Conservation (phyloP, 2,329 filamentous ascomycete species). For the Davidsoniella virescens region DNA sequence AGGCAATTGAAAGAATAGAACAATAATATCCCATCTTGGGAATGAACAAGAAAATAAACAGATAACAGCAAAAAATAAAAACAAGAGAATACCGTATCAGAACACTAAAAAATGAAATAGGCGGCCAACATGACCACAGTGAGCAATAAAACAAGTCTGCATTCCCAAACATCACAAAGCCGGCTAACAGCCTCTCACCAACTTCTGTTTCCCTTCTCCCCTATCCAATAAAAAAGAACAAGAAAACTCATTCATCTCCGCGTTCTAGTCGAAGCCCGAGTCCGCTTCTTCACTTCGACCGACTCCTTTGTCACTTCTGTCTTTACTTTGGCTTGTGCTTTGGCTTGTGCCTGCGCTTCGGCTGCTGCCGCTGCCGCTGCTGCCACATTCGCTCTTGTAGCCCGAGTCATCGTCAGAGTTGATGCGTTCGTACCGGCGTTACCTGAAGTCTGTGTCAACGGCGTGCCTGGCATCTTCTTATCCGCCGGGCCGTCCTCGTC, state of each 20-base stretch:
- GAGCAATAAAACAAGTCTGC: background rate
- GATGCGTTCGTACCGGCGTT: background rate
- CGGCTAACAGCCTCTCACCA: background rate
- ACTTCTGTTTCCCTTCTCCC: background rate
- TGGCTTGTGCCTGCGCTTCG: background rate
- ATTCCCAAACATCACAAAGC: background rate
- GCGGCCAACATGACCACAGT: background rate
- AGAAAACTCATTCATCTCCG: conserved; percentile 7
- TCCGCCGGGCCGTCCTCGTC: background rate
- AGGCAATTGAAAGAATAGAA: background rate
- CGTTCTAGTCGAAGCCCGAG: conserved; percentile 15
- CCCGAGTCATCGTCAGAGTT: background rate
- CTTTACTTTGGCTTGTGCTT: background rate
- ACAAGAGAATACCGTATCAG: background rate
- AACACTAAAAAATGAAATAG: conserved; percentile 2
- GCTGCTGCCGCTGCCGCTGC: conserved; percentile 2
- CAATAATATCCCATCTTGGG: background rate
- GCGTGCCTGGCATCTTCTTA: background rate
- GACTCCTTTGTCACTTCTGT: background rate
- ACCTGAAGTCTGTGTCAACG: background rate
- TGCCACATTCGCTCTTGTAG: conserved; percentile 9
- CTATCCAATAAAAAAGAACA: background rate
- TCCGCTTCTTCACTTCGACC: conserved; percentile 14
- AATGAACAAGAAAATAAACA: background rate
- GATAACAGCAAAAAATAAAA: background rate